Evolutionary conservation across 768 basidiomycete genomes (phyloP).

Genomic region (Boletus rubroflammeus): DNA sequence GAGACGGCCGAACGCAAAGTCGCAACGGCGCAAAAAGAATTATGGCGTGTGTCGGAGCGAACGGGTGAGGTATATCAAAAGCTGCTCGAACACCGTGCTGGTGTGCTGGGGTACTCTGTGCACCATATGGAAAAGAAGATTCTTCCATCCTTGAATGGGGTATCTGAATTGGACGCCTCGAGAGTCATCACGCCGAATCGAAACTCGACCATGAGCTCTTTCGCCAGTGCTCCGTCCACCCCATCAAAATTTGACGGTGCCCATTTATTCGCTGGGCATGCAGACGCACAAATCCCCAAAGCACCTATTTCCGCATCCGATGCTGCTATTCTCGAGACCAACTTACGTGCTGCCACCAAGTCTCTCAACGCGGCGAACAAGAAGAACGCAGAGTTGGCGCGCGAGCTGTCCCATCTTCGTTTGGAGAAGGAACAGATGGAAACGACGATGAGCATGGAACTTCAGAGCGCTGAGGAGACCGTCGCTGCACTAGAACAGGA

Average conservation of each 20-base stretch:
- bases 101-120: constrained; percentile 71
- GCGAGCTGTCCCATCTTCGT: constrained; percentile 58
- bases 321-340: constrained; percentile 55
- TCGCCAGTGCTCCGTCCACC: constrained; percentile 40
- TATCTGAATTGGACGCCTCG: constrained; percentile 39
- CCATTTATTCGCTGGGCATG: constrained; percentile 83
- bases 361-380: constrained; percentile 55
- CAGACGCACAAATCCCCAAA: constrained; percentile 52
- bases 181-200: constrained; percentile 52
- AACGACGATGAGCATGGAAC: constrained; percentile 59
- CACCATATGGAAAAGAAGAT: constrained; percentile 61
- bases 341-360: constrained; percentile 57
- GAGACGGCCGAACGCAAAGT: constrained; percentile 72
- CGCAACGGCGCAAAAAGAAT: constrained; percentile 64
- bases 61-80: constrained; percentile 57
- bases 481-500: constrained; percentile 56
- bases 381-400: constrained; percentile 57
- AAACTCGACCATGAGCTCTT: constrained; percentile 50
- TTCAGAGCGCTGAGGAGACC: constrained; percentile 64
- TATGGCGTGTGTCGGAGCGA: constrained; percentile 64
- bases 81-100: constrained; percentile 79
- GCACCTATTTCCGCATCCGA: constrained; percentile 44
- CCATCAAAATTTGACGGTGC: constrained; percentile 75
- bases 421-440: constrained; percentile 71
- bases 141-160: constrained; percentile 27